Percentiles rank a stretch among this genome's conserved stretches.
Conservation (phyloP, 345 rosid genomes). For the Citrus sinensis region DNA sequence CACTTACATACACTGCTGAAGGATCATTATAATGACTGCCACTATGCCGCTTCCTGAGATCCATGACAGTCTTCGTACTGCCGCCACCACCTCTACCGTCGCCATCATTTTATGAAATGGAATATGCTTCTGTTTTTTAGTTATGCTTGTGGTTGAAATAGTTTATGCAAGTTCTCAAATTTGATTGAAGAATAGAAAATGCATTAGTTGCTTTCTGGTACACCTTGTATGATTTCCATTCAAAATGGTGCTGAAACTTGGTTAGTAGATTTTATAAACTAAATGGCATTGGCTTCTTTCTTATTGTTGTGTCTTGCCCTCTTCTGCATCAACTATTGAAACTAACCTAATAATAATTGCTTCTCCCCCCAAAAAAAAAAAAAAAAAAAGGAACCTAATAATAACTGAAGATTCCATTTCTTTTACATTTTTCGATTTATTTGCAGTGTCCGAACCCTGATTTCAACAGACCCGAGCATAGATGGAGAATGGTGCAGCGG, state of each 20-base stretch:
- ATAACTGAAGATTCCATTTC: background rate
- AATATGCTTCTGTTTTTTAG: background rate
- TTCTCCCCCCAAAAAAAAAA: too few relatives aligned
- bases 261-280: background rate
- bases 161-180: background rate
- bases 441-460: constrained; percentile 73
- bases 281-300: background rate
- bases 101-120: background rate
- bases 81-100: background rate
- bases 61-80: background rate
- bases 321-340: background rate
- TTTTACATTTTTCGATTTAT: background rate
- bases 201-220: background rate
- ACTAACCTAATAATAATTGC: background rate
- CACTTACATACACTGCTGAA: background rate
- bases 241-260: background rate
- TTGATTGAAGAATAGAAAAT: background rate
- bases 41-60: background rate
- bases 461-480: constrained; percentile 53
- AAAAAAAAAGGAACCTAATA: background rate
- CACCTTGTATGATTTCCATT: background rate
- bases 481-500: constrained; percentile 70
- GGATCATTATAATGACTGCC: background rate
- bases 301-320: constrained; percentile 1
- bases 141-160: background rate